Evolutionary conservation across 768 basidiomycete species (phyloP), one percentile per base, ranked within the genome.

Genomic region (Butyriboletus loyo): DNA sequence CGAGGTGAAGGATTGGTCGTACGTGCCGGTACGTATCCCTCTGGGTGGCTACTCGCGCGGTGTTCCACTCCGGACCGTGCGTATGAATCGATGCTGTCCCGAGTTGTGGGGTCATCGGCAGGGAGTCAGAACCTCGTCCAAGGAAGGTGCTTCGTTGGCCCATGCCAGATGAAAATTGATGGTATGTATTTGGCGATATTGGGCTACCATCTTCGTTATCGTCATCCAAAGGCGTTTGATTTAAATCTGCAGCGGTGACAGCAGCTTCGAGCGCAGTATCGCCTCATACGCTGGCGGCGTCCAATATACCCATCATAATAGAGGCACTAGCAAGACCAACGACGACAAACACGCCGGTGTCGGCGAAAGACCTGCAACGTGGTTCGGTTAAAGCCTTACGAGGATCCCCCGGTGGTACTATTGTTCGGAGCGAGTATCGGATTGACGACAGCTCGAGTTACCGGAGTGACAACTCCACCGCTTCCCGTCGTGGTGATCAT

Each of bases 301-400:
- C 84, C 58, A 88, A 69, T 50, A 86, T 75, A 78, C 82, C 89
- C 42, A 89, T 74, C 36, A 83, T 62, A 48, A 83, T 89, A 44
- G 78, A 83, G 19, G 81, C 84, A 25, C 73, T 83, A 4, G 90
- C 86, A n/a, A 98, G 76, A 27, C 93, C 95, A n/a, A 95, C 89
- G 15, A 93, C 84, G 35, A 92, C 82, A 62, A 97, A 98, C 8
- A 93, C 89, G 40, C 90, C 95, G 1, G 86, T 89, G 65, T 96
- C 90, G 46, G 69, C 69, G 71, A 96, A 95, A 74, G 97, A 98
- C 50, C 89, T 90, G 52, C 14, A 4, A 30, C 28, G 24, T 57
- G 36, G 19, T 46, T 59, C 42, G 61, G 57, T 32, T 7, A 35
- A 53, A 54, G 35, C 21, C 70, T 69, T 66, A 89, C 88, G 80